phyloP scores from a whole-genome alignment of 176 grass and related monocot species.

The Oryza glaberrima region DNA sequence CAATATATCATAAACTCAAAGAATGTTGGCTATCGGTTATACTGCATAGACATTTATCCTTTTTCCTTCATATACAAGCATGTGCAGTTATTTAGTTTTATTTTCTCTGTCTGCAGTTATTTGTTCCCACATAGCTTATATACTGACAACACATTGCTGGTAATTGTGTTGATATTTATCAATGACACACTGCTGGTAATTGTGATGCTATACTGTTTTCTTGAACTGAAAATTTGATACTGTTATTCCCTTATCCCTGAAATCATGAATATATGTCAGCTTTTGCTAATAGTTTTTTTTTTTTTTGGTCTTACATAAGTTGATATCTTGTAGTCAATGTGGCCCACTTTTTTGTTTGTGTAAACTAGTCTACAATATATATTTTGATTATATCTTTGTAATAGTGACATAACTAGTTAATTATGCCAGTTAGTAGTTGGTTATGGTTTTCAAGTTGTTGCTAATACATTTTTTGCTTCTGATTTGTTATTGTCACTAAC shows the following conservation, averaged over 20 bases:
- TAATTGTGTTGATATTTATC: neutral
- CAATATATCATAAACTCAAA: neutral
- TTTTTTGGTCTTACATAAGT: neutral
- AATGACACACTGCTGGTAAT: neutral
- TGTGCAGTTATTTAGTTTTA: constrained; percentile 16
- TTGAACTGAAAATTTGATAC: neutral
- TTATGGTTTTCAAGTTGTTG: neutral
- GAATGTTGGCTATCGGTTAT: neutral
- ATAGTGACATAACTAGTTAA: neutral
- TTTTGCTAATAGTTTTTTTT: neutral
- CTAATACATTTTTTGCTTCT: constrained; percentile 7
- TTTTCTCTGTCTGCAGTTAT: neutral
- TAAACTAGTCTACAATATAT: constrained; percentile 17
- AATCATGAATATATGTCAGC: constrained; percentile 14
- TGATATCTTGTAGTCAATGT: neutral
- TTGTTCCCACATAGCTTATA: constrained; percentile 9
- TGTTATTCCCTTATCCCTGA: neutral
- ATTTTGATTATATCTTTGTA: constrained; percentile 1
- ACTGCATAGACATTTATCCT: neutral
- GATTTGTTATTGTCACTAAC: constrained; percentile 6
- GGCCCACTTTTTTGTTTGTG: neutral
- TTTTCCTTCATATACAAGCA: neutral
- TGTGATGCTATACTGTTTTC: neutral
- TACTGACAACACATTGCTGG: neutral
- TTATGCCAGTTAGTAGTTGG: neutral